Base-by-base conservation (phyloP, 306 rosid species). In the Elaeagnus macrophylla region DNA sequence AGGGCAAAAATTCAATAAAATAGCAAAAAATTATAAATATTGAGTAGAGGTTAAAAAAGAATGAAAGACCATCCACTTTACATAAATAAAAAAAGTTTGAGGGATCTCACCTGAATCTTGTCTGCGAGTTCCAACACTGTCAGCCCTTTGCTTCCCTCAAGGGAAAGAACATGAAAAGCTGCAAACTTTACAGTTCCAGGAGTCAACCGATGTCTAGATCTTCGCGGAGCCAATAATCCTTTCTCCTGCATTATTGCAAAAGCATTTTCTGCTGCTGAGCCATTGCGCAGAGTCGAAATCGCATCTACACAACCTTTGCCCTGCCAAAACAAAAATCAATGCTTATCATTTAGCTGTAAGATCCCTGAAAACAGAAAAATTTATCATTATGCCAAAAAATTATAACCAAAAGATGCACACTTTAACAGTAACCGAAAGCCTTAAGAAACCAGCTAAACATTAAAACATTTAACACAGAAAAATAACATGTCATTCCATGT, bases 101-200 rank as follows among this genome's bases (percentile, higher is more conserved):
- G 3, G 5, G 10, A 60, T 54, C 59, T 72, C 67, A 87, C 99
- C 95, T 93, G 99, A 77, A 93, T 93, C 73, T 93, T 93, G 42
- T 93, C 99, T 10, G 99, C 99, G 51, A 93, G 99, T 48, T 93
- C 99, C 60, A 93, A 65, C 35, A 93, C 95, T 0, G 86, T 93
- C 62, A 93, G 69, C 52, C 99, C 99, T 77, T 82, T 80, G 67
- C 86, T 70, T 42, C 99, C 99, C 77, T 93, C 99, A 8, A 93
- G 77, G 9, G 99, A 93, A 66, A 93, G 95, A 57, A 87, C 99
- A 53, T 93, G 99, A 68, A 93, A 93, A 60, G 99, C 99, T 48
- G 99, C 96, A 73, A 93, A 93, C 47, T 93, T 93, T 51, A 93
- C 99, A 51, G 96, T 93, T 75, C 99, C 99, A 38, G 99, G 99